phyloP scores from a whole-genome alignment of 805 yeast species.

The Yueomyces sinensis region DNA sequence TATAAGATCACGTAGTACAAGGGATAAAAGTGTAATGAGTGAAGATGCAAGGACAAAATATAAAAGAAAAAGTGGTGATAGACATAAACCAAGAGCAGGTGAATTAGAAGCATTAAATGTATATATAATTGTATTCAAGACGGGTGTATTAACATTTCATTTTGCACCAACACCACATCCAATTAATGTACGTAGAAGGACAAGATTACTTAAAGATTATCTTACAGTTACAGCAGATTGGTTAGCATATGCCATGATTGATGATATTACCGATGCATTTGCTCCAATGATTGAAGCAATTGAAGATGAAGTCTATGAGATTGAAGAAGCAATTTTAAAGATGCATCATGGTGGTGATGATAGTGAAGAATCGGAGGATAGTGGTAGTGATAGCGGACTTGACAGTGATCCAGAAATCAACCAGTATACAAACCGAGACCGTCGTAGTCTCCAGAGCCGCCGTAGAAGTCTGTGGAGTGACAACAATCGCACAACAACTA shows the following conservation, averaged over 20 bases:
- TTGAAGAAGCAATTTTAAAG: constrained; percentile 78
- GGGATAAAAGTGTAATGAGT: constrained; percentile 5
- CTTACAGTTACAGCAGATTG: constrained; percentile 87
- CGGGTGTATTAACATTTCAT: constrained; percentile 88
- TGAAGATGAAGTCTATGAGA: constrained; percentile 87
- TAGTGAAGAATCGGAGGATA: constrained; percentile 26
- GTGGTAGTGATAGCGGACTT: constrained; percentile 18
- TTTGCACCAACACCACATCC: constrained; percentile 94
- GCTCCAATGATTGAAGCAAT: constrained; percentile 93
- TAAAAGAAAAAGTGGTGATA: constrained; percentile 32
- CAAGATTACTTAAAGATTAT: constrained; percentile 75
- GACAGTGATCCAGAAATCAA: constrained; percentile 7
- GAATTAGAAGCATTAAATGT: constrained; percentile 83
- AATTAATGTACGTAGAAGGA: constrained; percentile 86
- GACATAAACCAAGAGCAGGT: constrained; percentile 30
- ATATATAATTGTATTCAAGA: constrained; percentile 81
- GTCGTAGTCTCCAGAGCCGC: constrained; percentile 7
- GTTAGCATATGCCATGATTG: constrained; percentile 93
- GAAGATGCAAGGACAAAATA: constrained; percentile 26
- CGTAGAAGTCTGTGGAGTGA: not conserved
- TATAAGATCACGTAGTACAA: constrained; percentile 2
- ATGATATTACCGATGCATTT: constrained; percentile 94
- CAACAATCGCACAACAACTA: not conserved
- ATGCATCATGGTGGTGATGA: constrained; percentile 62
- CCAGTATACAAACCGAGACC: constrained; percentile 1